Base-by-base conservation (phyloP, 257 asterid species). In the Ocimum tenuiflorum region DNA sequence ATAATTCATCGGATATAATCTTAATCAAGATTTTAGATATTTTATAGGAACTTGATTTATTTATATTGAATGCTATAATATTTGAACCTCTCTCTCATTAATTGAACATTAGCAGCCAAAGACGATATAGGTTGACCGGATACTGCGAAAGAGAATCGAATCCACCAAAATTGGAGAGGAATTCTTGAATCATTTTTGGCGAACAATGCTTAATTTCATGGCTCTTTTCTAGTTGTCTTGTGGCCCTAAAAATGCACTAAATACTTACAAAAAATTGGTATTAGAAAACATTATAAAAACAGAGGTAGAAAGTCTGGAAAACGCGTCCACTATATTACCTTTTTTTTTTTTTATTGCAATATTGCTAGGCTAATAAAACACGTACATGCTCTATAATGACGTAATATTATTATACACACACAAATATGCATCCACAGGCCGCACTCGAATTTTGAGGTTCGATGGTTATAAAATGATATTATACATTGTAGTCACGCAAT, bases 171-270 rank as follows among this genome's bases (percentile, higher is more conserved):
- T 51, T 49, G 46, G 62, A 33, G 51, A 58, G 24, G 18, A 55
- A 22, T 45, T 33, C 54, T 61, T 54, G 41, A 62, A 69, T 54
- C 68, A 48, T 53, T 17, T 61, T 39, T 15, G 36, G 14, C 35
- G 31, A 54, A n/a, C 36, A 49, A 36, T 20, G 20, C 31, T n/a
- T 60, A 20, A 72, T 31, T 4, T 24, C 4, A 4, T 24, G 31
- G 31, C 31, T 4, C 31, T 24, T n/a, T n/a, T n/a, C n/a, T n/a
- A n/a, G n/a, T n/a, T n/a, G 4, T 39, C 20, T 22, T 56, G 70
- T 63, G 73, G 63, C 58, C 60, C 15, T 60, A 6, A 17, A 41
- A 55, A 70, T 52, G 70, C 74, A 76, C 74, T 49, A 36, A 50
- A 48, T 50, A 33, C 27, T 15, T 45, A 1, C n/a, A n/a, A n/a